phyloP scores from a whole-genome alignment of 306 rosid species.

The Phaseolus lunatus region DNA sequence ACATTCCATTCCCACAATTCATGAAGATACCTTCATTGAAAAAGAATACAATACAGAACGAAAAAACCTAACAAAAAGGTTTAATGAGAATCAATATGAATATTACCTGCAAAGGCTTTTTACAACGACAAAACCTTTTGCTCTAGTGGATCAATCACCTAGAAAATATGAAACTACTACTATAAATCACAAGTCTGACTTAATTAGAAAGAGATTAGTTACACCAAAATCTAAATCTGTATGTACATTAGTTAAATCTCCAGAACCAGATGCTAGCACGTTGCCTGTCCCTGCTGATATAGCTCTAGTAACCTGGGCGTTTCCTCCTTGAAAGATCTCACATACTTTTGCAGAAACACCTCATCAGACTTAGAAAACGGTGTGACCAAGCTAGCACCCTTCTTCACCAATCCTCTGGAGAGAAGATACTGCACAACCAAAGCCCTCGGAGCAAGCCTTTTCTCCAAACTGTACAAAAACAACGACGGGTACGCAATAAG shows the following conservation, averaged over 20 bases:
- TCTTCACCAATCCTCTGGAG: background rate
- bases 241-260: too few species aligned
- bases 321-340: background rate
- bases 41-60: too few species aligned
- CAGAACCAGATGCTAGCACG: background rate
- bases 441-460: background rate
- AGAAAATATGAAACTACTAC: background rate
- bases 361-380: background rate
- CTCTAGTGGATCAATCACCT: background rate
- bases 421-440: background rate
- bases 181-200: background rate
- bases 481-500: background rate
- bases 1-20: background rate
- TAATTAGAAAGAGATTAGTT: background rate
- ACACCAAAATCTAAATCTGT: too few species aligned
- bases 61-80: too few species aligned
- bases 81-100: background rate
- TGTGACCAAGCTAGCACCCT: background rate
- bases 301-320: background rate
- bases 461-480: background rate
- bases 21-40: background rate
- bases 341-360: background rate
- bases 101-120: background rate
- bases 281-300: background rate
- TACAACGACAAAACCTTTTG: background rate